Conservation (phyloP, 805 yeast species). For the Candida oleophila region DNA sequence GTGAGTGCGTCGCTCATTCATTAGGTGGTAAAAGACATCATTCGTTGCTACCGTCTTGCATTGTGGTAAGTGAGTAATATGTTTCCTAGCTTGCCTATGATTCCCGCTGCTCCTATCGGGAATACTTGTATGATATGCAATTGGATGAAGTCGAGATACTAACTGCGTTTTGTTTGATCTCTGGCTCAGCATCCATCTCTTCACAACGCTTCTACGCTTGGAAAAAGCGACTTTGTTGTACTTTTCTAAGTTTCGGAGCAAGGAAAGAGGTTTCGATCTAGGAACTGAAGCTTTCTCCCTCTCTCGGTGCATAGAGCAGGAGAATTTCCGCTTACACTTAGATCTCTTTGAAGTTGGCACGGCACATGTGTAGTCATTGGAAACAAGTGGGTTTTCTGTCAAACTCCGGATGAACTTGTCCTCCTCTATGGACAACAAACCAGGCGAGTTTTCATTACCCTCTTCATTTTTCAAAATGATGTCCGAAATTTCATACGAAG, state of each 20-base stretch:
- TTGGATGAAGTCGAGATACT: neutral
- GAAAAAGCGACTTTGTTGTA: slow-evolving; percentile 1
- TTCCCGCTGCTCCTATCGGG: no score
- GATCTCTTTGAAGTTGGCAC: slow-evolving; percentile 8
- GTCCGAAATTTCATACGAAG: no score
- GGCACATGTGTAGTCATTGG: slow-evolving; percentile 14
- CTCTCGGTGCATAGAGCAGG: slow-evolving; percentile 7
- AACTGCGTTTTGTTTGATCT: neutral
- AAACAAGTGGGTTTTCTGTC: neutral
- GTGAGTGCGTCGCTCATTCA: neutral
- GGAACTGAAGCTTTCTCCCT: slow-evolving; percentile 3
- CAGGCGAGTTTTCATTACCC: no score
- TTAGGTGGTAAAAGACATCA: neutral
- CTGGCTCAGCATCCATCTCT: neutral
- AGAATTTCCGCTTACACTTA: slow-evolving; percentile 7
- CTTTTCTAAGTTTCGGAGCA: slow-evolving; percentile 1
- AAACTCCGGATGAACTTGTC: neutral
- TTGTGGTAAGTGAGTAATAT: no score
- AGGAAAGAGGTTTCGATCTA: slow-evolving; percentile 7
- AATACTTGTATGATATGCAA: neutral
- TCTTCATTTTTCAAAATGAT: no score
- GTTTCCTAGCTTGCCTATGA: no score
- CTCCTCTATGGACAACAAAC: no score
- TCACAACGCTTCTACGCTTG: slow-evolving; percentile 2
- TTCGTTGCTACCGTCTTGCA: neutral